A percentile compares a stretch with the other conserved stretches of the same genome.
Conservation (phyloP, 352 stramenopile species). For the Globisporangium sylvaticum region DNA sequence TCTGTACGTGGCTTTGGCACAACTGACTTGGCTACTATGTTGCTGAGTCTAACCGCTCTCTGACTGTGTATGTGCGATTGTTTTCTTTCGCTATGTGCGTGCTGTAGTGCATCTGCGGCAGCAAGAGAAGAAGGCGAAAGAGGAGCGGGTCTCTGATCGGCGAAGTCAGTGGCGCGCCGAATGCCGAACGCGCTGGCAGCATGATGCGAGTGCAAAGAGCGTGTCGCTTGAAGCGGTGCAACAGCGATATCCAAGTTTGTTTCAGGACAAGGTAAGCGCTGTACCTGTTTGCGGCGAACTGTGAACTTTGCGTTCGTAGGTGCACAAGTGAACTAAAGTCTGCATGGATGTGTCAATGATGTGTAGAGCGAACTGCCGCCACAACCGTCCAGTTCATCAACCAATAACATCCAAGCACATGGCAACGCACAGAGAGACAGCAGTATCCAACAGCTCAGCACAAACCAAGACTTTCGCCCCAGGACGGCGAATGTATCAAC, state of each 20-base stretch:
- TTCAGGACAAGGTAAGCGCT: constrained; percentile 26
- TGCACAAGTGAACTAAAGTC: background rate
- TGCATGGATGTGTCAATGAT: background rate
- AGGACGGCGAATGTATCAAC: background rate
- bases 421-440: background rate
- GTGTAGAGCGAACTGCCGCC: constrained; percentile 3
- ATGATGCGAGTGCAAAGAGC: constrained; percentile 15
- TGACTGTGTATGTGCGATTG: background rate
- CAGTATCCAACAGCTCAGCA: background rate
- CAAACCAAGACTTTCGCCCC: background rate
- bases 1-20: constrained; percentile 25
- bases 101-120: constrained; percentile 28
- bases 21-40: background rate
- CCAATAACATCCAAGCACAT: background rate
- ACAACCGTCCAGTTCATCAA: background rate
- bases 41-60: background rate
- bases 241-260: constrained; percentile 38
- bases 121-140: constrained; percentile 16
- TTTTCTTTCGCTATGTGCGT: background rate
- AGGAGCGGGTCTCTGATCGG: constrained; percentile 28
- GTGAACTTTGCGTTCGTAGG: background rate
- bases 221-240: constrained; percentile 35
- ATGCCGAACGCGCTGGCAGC: constrained; percentile 33
- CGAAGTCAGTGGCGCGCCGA: constrained; percentile 32
- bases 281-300: background rate